phyloP scores from a whole-genome alignment of 306 rosid species.

The Coriaria nepalensis region DNA sequence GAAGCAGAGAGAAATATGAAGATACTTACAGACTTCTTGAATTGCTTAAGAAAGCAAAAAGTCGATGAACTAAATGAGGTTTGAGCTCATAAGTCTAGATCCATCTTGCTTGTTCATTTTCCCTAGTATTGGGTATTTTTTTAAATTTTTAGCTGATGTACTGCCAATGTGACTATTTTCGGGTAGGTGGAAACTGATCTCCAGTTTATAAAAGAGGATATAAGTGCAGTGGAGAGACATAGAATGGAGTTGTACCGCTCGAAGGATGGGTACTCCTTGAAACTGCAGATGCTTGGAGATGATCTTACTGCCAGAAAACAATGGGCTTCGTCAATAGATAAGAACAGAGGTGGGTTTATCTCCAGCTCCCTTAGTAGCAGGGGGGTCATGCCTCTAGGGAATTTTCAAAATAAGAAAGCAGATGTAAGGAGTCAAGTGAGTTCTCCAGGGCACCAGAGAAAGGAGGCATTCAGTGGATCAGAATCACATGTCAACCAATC shows the following conservation, averaged over 20 bases:
- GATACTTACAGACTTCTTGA: slow-evolving; percentile 74
- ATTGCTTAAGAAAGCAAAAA: slow-evolving; percentile 79
- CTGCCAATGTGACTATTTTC: slow-evolving; percentile 6
- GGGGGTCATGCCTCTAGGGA: slow-evolving; percentile 52
- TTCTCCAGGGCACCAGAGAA: slow-evolving; percentile 45
- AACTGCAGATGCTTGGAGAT: slow-evolving; percentile 56
- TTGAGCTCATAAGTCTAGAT: slow-evolving; percentile 1
- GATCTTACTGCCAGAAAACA: slow-evolving; percentile 61
- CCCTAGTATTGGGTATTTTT: not conserved
- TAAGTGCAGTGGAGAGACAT: slow-evolving; percentile 75
- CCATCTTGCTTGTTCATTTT: not conserved
- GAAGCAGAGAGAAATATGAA: slow-evolving; percentile 96
- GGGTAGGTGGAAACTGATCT: slow-evolving; percentile 79
- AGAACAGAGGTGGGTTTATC: slow-evolving; percentile 34
- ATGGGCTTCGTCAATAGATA: slow-evolving; percentile 52
- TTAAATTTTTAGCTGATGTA: not conserved
- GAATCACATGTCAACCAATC: slow-evolving; percentile 59
- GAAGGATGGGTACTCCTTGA: slow-evolving; percentile 48
- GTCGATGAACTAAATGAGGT: slow-evolving; percentile 82
- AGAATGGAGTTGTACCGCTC: slow-evolving; percentile 71
- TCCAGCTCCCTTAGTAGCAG: slow-evolving; percentile 41
- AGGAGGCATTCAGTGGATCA: slow-evolving; percentile 57
- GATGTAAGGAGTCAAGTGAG: slow-evolving; percentile 47
- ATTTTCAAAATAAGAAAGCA: slow-evolving; percentile 37
- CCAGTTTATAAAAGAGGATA: slow-evolving; percentile 80